Conservation (phyloP, 2,329 filamentous ascomycete species). For the Cytospora chrysosperma region DNA sequence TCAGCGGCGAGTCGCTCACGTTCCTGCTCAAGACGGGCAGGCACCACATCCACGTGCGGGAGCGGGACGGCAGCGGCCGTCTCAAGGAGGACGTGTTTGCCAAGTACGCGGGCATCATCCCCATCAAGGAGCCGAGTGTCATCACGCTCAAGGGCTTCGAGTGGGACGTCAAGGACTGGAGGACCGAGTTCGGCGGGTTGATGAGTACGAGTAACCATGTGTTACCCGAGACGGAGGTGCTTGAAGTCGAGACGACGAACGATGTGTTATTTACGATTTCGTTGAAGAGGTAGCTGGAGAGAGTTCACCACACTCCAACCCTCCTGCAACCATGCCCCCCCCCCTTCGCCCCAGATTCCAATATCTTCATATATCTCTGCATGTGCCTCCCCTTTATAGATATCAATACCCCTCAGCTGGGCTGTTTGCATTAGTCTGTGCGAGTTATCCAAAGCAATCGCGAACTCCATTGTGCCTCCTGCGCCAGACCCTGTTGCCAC, state of each 20-base stretch:
- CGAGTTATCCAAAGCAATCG: no score
- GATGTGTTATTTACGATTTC: conserved; percentile 76
- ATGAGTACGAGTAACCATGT: conserved; percentile 83
- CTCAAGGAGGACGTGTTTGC: conserved; percentile 57
- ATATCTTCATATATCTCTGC: no score
- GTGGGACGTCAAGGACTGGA: conserved; percentile 87
- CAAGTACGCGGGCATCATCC: conserved; percentile 82
- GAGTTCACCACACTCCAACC: no score
- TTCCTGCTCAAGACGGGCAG: conserved; percentile 71
- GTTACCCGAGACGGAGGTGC: conserved; percentile 53
- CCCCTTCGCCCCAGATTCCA: no score
- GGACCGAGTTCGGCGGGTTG: conserved; percentile 70
- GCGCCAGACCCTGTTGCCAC: not conserved
- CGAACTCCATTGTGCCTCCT: no score
- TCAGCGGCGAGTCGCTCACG: conserved; percentile 78
- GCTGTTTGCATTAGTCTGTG: no score
- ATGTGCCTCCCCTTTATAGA: no score
- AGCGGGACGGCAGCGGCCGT: conserved; percentile 32
- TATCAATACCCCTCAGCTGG: no score
- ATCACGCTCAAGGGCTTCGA: conserved; percentile 80
- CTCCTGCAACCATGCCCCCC: no score
- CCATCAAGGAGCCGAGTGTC: conserved; percentile 72
- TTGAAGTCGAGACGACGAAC: conserved; percentile 61
- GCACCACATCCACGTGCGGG: conserved; percentile 66
- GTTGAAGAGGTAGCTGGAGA: conserved; percentile 37